phyloP scores from a whole-genome alignment of 129 eudicot species.

The Smallanthus sonchifolius region DNA sequence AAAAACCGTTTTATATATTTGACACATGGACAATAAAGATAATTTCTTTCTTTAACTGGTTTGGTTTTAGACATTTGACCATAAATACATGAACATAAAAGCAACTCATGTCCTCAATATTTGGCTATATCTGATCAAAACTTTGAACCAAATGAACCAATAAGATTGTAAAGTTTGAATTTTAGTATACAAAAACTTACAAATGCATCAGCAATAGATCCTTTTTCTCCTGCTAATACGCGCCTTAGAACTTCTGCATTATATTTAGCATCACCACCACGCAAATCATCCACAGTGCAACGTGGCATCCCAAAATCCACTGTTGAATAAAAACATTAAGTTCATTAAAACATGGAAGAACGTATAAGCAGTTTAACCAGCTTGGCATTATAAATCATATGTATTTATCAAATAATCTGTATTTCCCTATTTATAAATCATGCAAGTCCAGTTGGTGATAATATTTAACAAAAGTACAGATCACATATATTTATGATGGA shows the following conservation, averaged over 20 bases:
- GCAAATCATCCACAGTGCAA: slow-evolving; percentile 69
- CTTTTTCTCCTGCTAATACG: slow-evolving; percentile 82
- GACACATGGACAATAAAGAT: not conserved
- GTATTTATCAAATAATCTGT: not conserved
- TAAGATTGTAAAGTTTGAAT: not conserved
- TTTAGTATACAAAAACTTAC: slow-evolving; percentile 40
- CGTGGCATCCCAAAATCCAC: slow-evolving; percentile 96
- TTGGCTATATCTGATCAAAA: not conserved
- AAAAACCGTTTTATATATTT: not conserved
- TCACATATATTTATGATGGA: not conserved
- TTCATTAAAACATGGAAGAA: not conserved
- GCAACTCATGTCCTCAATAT: not conserved
- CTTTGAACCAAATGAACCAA: not conserved
- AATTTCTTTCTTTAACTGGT: not conserved
- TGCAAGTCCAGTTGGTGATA: not conserved
- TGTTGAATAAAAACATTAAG: slow-evolving; percentile 12
- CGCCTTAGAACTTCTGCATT: slow-evolving; percentile 69
- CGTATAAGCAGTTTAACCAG: not conserved
- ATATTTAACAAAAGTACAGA: not conserved
- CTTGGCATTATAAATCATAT: not conserved
- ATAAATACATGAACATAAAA: not conserved
- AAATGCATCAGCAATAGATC: slow-evolving; percentile 84
- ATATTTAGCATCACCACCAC: slow-evolving; percentile 78
- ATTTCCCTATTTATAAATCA: not conserved
- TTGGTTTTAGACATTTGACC: not conserved